Percentiles rank a stretch among this genome's conserved stretches.
Conservation (phyloP, 2,329 filamentous ascomycete genomes). For the Cadophora malorum region DNA sequence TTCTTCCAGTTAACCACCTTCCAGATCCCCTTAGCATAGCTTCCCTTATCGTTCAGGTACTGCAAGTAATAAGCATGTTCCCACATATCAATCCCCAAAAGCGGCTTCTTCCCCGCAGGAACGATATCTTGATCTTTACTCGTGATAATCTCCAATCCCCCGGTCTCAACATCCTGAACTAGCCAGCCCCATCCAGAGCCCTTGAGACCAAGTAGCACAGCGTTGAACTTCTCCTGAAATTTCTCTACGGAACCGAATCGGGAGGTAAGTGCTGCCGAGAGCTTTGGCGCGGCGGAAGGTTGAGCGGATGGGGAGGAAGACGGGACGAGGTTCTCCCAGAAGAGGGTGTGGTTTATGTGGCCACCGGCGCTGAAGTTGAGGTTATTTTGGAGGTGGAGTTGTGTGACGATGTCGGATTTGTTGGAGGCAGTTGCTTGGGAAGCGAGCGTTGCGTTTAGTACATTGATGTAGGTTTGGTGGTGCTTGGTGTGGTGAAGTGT, state of each 20-base stretch:
- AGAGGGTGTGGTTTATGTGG: conserved; percentile 91
- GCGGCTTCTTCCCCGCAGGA: conserved; percentile 66
- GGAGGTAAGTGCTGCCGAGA: conserved; percentile 65
- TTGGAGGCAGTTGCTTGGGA: conserved; percentile 63
- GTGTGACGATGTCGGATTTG: conserved; percentile 64
- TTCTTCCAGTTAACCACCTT: conserved; percentile 80
- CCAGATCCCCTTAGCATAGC: conserved; percentile 80
- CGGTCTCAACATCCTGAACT: conserved; percentile 66
- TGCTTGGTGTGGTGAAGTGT: conserved; percentile 81
- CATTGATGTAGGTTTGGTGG: conserved; percentile 79
- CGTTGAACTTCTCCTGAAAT: conserved; percentile 71
- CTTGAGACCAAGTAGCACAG: conserved; percentile 73
- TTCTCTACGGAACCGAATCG: conserved; percentile 72
- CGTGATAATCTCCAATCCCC: conserved; percentile 71
- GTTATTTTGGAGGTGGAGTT: conserved; percentile 70
- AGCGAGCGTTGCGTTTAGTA: conserved; percentile 71
- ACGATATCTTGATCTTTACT: conserved; percentile 89
- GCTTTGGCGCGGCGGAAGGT: conserved; percentile 59
- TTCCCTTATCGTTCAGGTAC: conserved; percentile 78
- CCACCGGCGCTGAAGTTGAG: conserved; percentile 92
- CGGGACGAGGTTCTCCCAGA: conserved; percentile 84
- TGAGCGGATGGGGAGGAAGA: conserved; percentile 63
- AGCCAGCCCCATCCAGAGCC: conserved; percentile 92
- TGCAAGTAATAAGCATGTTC: conserved; percentile 92
- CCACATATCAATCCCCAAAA: conserved; percentile 89